Evolutionary conservation across 352 stramenopile genomes (phyloP).

Genomic region (Blastocystis sp.): DNA sequence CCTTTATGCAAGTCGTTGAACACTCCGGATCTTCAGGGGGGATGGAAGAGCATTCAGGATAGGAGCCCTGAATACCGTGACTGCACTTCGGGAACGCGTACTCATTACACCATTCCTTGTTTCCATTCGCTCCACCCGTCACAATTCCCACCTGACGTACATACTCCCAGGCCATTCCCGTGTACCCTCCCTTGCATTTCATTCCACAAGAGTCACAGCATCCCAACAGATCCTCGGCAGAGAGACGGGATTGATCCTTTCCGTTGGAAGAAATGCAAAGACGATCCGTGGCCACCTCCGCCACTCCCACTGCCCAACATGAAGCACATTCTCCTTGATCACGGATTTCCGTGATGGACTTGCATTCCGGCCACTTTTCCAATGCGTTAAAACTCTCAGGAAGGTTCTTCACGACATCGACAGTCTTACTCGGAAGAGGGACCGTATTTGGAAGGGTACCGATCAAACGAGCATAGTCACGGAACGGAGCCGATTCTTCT

Average conservation of each 20-base stretch:
- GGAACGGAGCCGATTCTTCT: not conserved
- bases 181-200: constrained; percentile 64
- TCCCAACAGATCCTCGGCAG: constrained; percentile 62
- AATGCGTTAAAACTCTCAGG: not conserved
- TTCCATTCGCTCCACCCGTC: constrained; percentile 61
- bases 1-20: constrained; percentile 12
- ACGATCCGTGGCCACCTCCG: constrained; percentile 51
- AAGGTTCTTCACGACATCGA: not conserved
- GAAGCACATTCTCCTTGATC: constrained; percentile 61
- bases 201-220: constrained; percentile 63
- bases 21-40: constrained; percentile 54
- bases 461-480: constrained; percentile 27
- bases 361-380: constrained; percentile 43
- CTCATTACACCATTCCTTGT: constrained; percentile 61
- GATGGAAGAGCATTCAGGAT: constrained; percentile 51
- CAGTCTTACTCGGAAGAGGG: not conserved
- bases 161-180: constrained; percentile 62
- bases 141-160: constrained; percentile 62
- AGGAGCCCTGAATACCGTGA: constrained; percentile 62
- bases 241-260: constrained; percentile 58
- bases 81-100: constrained; percentile 63
- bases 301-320: constrained; percentile 64
- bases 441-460: constrained; percentile 33
- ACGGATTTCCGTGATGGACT: constrained; percentile 16
- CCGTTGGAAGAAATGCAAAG: constrained; percentile 58